A percentile compares a stretch with the other conserved stretches of the same genome.
Conservation (phyloP, 2,329 filamentous ascomycete genomes). For the Didymella pomorum region DNA sequence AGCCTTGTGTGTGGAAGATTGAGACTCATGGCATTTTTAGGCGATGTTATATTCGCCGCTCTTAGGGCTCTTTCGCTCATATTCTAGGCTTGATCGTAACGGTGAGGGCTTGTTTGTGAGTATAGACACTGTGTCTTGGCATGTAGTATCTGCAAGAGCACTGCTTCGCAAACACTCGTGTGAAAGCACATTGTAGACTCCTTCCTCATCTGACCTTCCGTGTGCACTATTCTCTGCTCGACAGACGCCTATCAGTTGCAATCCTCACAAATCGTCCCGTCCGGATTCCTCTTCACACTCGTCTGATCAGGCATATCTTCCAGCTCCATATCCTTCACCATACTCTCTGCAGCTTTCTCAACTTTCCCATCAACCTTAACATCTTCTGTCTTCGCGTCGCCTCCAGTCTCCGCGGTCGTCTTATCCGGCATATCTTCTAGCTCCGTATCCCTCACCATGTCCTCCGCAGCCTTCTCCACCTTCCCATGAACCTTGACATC, state of each 20-base stretch:
- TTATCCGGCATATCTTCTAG: conserved; percentile 4
- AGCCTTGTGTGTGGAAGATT: not conserved
- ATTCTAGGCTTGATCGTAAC: not conserved
- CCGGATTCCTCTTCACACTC: conserved; percentile 42
- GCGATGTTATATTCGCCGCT: not conserved
- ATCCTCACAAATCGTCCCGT: conserved; percentile 50
- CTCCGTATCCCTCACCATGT: conserved; percentile 8
- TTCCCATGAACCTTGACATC: conserved; percentile 10
- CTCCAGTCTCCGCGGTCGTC: not conserved
- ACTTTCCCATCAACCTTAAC: conserved; percentile 8
- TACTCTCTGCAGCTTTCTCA: conserved; percentile 6
- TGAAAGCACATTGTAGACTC: not conserved
- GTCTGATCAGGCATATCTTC: conserved; percentile 5
- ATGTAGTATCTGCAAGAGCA: not conserved
- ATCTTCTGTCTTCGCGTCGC: not conserved
- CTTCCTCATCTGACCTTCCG: not conserved
- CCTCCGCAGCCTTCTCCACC: conserved; percentile 6
- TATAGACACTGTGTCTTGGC: not conserved
- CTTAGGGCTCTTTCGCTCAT: not conserved
- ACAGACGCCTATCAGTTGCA: conserved; percentile 33
- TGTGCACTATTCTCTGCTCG: not conserved
- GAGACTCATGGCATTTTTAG: not conserved
- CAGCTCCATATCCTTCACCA: conserved; percentile 6
- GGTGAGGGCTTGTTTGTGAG: not conserved
- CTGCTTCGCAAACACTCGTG: too few relatives aligned